Conservation (phyloP, 768 basidiomycete species). For the Amanita molliuscula region DNA sequence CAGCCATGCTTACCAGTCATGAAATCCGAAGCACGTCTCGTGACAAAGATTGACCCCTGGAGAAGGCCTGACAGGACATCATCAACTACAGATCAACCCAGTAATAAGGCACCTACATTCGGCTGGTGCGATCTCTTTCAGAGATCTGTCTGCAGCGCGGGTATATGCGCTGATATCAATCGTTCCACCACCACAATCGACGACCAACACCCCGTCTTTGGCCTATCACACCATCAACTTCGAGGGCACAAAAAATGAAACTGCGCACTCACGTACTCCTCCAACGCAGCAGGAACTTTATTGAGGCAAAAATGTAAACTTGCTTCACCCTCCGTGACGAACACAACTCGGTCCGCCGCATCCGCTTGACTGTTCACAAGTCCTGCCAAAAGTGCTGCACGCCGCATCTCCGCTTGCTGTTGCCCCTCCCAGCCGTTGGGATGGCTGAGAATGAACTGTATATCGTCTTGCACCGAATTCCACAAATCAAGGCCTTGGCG, state of each 20-base stretch:
- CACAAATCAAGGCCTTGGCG: conserved; percentile 30
- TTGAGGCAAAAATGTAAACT: conserved; percentile 40
- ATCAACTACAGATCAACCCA: conserved; percentile 14
- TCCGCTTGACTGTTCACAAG: conserved; percentile 23
- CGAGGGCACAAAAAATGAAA: conserved; percentile 27
- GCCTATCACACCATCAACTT: not conserved
- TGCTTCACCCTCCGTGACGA: conserved; percentile 49
- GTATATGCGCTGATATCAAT: conserved; percentile 6
- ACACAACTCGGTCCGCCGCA: conserved; percentile 28
- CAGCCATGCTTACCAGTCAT: not conserved
- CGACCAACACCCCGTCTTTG: conserved; percentile 1
- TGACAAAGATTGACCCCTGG: not conserved
- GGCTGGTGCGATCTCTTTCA: not conserved
- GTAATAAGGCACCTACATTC: not conserved
- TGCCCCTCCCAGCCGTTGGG: conserved; percentile 49
- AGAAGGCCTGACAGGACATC: conserved; percentile 9
- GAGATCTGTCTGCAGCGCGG: not conserved
- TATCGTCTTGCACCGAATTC: conserved; percentile 25
- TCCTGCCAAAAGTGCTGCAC: conserved; percentile 34
- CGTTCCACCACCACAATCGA: conserved; percentile 6
- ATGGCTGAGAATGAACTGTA: conserved; percentile 39
- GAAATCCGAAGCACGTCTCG: not conserved
- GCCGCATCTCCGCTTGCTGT: conserved; percentile 39
- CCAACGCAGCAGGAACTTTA: conserved; percentile 23
- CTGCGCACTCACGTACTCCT: conserved; percentile 18